Conservation (phyloP, 306 rosid genomes). For the Prunus padus region DNA sequence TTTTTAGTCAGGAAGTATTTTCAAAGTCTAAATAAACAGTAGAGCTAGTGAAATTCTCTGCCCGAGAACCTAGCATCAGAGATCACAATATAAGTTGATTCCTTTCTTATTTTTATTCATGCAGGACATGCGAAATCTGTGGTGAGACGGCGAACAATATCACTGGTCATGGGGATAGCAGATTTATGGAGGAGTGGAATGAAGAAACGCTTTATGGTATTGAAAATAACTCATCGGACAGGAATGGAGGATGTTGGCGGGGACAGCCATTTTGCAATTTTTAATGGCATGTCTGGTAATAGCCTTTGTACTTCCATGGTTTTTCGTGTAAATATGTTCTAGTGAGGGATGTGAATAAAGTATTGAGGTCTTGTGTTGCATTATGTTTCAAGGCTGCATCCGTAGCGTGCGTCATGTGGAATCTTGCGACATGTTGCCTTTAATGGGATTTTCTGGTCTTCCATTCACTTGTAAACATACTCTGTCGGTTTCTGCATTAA, state of each 20-base stretch:
- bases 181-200: conserved; percentile 84
- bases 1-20: background rate
- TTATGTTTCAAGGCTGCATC: conserved; percentile 27
- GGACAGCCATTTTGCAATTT: conserved; percentile 97
- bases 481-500: conserved; percentile 4
- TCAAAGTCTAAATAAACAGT: background rate
- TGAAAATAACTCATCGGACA: conserved; percentile 33
- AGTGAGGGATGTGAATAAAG: conserved; percentile 30
- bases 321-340: conserved; percentile 86
- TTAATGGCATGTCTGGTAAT: conserved; percentile 94
- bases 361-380: conserved; percentile 8
- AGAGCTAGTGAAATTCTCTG: background rate
- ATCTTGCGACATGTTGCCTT: conserved; percentile 24
- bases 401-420: conserved; percentile 21
- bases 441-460: conserved; percentile 10
- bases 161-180: conserved; percentile 44
- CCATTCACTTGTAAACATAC: conserved; percentile 17
- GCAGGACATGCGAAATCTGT: conserved; percentile 86
- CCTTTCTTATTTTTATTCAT: conserved; percentile 7
- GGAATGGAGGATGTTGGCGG: conserved; percentile 63
- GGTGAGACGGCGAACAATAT: conserved; percentile 72
- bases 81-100: background rate
- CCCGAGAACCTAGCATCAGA: conserved; percentile 11
- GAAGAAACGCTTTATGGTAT: conserved; percentile 51
- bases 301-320: conserved; percentile 97